Evolutionary conservation across 2,329 filamentous ascomycete species (phyloP).

Genomic region (Trichoderma endophyticum): DNA sequence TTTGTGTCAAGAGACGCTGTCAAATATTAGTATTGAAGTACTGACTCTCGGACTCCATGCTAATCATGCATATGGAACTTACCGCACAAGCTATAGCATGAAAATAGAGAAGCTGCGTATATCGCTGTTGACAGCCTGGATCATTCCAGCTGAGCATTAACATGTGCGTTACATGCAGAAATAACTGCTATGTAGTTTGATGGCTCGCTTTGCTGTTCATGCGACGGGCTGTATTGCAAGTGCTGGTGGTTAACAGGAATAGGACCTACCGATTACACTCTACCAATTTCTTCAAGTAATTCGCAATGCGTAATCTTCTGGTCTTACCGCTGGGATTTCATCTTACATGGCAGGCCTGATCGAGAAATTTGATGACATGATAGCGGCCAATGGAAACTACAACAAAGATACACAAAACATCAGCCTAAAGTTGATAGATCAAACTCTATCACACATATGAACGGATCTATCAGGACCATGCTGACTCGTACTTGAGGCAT

Average conservation of each 20-base stretch:
- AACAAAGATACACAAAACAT: neutral
- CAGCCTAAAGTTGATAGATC: neutral
- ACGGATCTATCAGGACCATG: neutral
- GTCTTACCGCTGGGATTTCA: neutral
- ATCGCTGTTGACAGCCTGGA: neutral
- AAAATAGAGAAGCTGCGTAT: neutral
- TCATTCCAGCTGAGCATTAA: neutral
- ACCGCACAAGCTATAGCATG: neutral
- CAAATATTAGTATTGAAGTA: neutral
- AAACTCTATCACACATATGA: neutral
- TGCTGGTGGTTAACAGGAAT: neutral
- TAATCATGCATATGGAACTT: neutral
- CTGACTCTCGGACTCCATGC: neutral
- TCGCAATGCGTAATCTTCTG: too few relatives aligned
- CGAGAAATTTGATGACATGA: neutral
- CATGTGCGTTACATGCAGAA: neutral
- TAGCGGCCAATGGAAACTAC: neutral
- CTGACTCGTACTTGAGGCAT: neutral
- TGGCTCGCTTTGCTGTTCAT: neutral
- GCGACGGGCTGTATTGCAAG: too few relatives aligned
- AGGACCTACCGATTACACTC: neutral
- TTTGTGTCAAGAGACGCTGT: neutral
- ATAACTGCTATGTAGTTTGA: neutral
- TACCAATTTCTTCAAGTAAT: fast-evolving
- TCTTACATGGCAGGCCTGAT: neutral